Evolutionary conservation across 2,329 filamentous ascomycete genomes (phyloP), one percentile per base, ranked within the genome.

Genomic region (Hypoxylon sp.): DNA sequence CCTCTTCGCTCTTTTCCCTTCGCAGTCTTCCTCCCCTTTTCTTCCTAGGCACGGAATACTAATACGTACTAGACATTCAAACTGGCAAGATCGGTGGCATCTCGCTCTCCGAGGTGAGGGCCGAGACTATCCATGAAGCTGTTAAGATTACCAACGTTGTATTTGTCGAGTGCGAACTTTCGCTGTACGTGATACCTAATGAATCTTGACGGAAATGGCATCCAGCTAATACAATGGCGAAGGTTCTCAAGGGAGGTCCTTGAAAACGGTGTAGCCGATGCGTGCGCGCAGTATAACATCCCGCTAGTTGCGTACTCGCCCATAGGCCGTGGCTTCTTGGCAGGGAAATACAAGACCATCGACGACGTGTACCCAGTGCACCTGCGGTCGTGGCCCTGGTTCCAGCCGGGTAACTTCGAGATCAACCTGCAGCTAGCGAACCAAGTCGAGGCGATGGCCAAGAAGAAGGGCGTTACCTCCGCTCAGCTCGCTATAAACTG

Each of bases 251-350:
- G 71, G 13, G 73, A 78, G 1, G 53, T 74, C 25, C 62, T 78
- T 21, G 51, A 74, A 10, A 75, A 78, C 55, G 76, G 76, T 14
- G 73, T 78, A n/a, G 75, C 75, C 6, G 74, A 67, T 60, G 83
- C 86, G 0, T 91, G 88, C 73, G 84, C 82, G 0, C 84, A 94
- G 75, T 79, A 91, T 49, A 81, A 83, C 50, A 93, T 95, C 65
- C 89, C 91, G 0, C 80, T 94, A 51, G 79, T 93, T 36, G 91
- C 90, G 0, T 94, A 93, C 79, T 90, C 90, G 48, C 92, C 92
- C 0, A 82, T 94, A 0, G 89, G 91, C 5, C 69, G 75, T 1
- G 87, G 87, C 0, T 85, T 90, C 79, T 77, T 90, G 63, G 85
- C 86, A 0, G 86, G 86, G 0, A 76, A 84, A 68, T 80, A 87